Conservation (phyloP, 2,329 filamentous ascomycete species). For the Diaporthe eres region DNA sequence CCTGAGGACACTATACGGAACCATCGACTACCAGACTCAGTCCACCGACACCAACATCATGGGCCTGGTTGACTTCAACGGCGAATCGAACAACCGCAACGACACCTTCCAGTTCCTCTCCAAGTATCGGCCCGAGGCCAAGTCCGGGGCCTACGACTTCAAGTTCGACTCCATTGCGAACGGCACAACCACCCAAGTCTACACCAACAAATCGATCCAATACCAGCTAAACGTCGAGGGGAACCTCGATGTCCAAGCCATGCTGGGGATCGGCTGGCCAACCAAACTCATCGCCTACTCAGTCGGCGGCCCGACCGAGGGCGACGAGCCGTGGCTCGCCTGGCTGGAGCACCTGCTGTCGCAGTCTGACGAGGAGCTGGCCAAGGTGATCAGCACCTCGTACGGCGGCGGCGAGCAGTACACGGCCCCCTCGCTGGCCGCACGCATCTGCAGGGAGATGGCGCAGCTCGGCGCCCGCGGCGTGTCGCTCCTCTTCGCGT, state of each 20-base stretch:
- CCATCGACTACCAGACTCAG: slow-evolving; percentile 65
- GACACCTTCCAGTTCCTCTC: slow-evolving; percentile 54
- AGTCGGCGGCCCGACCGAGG: slow-evolving; percentile 53
- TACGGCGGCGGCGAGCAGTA: slow-evolving; percentile 78
- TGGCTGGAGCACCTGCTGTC: slow-evolving; percentile 72
- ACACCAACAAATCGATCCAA: slow-evolving; percentile 47
- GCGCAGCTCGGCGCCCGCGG: slow-evolving; percentile 76
- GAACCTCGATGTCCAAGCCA: slow-evolving; percentile 72
- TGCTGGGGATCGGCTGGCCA: slow-evolving; percentile 49
- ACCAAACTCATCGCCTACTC: slow-evolving; percentile 51
- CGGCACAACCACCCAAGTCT: slow-evolving; percentile 49
- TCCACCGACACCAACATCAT: slow-evolving; percentile 57
- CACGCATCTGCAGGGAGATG: slow-evolving; percentile 68
- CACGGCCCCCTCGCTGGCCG: slow-evolving; percentile 71
- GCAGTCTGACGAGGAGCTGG: slow-evolving; percentile 64
- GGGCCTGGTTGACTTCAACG: slow-evolving; percentile 62
- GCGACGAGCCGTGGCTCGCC: slow-evolving; percentile 40
- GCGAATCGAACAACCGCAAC: slow-evolving; percentile 62
- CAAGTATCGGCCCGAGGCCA: slow-evolving; percentile 54
- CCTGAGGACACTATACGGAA: slow-evolving; percentile 60
- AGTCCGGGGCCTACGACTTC: slow-evolving; percentile 51
- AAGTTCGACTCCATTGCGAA: slow-evolving; percentile 52
- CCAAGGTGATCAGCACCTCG: slow-evolving; percentile 74
- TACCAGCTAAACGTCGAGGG: slow-evolving; percentile 64
- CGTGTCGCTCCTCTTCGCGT: slow-evolving; percentile 75